phyloP scores from a whole-genome alignment of 1,139 yeast species.

The Taphrina communis region DNA sequence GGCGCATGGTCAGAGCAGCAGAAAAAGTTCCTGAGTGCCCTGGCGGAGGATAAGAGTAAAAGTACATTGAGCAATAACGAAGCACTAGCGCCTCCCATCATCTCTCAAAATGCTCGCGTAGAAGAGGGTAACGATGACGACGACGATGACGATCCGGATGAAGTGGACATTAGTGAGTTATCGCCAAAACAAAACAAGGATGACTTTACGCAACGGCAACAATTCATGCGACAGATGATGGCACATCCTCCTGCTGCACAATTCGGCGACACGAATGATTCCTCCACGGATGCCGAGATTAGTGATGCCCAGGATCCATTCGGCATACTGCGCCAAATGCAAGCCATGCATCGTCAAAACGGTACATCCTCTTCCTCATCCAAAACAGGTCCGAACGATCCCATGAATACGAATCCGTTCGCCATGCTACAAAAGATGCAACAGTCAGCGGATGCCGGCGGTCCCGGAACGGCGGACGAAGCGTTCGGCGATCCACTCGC shows the following conservation, averaged over 20 bases:
- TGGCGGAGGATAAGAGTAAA: background rate
- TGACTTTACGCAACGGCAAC: background rate
- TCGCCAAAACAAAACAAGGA: background rate
- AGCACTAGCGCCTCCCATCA: background rate
- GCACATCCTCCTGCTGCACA: background rate
- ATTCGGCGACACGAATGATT: background rate
- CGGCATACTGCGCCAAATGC: conserved; percentile 18
- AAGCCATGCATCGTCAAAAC: background rate
- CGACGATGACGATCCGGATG: conserved; percentile 24
- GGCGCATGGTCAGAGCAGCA: conserved; percentile 19
- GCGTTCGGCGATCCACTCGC: conserved; percentile 1
- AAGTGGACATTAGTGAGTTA: conserved; percentile 24
- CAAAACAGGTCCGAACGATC: background rate
- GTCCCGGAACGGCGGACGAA: conserved; percentile 11
- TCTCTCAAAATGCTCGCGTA: background rate
- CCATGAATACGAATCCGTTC: conserved; percentile 17
- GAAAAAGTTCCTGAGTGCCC: conserved; percentile 20
- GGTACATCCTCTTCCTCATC: background rate
- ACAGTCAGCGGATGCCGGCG: conserved; percentile 16
- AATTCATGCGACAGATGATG: conserved; percentile 16
- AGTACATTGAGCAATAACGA: background rate
- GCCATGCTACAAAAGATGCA: conserved; percentile 38
- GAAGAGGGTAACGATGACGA: conserved; percentile 14
- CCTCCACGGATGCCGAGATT: background rate
- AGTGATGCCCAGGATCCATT: conserved; percentile 18